Evolutionary conservation across 2,329 filamentous ascomycete genomes (phyloP), one percentile per base, ranked within the genome.

Genomic region (Calonectria pseudoturangicola): DNA sequence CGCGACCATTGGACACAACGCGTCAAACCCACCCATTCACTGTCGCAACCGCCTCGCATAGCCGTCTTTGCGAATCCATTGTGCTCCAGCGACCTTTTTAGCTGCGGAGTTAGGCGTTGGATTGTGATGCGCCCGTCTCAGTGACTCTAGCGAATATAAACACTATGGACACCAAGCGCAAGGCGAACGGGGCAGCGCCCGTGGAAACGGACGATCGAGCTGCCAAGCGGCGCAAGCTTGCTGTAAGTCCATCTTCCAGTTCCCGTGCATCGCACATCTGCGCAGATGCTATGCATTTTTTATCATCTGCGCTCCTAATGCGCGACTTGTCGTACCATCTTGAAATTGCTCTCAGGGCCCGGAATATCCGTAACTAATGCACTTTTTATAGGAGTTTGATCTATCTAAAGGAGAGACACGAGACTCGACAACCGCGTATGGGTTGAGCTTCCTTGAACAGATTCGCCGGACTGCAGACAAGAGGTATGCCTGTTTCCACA

Each of bases 391-490:
- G 83, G 81, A 82, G 74, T 89, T 87, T 75, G 87, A 90, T 74
- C 83, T 90, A 33, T 82, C 85, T 60, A 85, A 88, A 70, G 87
- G 87, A 76, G 93, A 96, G 84, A 92, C 90, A 18, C 84, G 86
- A 67, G 92, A 94, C 81, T 92, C 92, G 18, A 96, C 94, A 3
- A 92, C 92, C 16, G 89, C 92, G 68, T 90, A 92, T 79, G 95
- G 95, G 45, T 85, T 94, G 78, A 90, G 89, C 76, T 94, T 97
- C 80, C 86, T 97, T 54, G 92, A 94, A 67, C 92, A 93, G 81
- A 90, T 98, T 80, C 92, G 92, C 78, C 89, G 91, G 75, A 95
- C 94, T 27, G 91, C 92, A 74, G 95, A 97, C 83, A 97, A 97
- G 86, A 94, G 90, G 94, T 96, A 88, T 80, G 90, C 54, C 28